Base-by-base conservation (phyloP, 192 early-diverging fungal genomes). In the Phlyctochytrium bullatum region DNA sequence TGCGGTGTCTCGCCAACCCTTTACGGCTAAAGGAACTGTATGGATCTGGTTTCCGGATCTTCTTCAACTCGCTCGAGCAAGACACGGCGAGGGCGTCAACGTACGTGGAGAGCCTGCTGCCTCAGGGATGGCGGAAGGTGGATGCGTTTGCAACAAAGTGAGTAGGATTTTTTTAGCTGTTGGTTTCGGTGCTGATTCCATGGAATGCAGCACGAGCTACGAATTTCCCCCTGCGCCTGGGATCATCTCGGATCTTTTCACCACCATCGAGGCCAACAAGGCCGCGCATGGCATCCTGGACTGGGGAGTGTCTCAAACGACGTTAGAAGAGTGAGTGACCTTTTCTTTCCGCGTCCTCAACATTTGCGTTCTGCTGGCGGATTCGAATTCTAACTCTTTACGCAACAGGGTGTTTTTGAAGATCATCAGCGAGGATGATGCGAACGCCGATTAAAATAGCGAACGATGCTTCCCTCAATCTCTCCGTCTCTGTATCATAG, bases 281-380 rank as follows among this genome's bases (percentile, higher is more conserved):
- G 62, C 10, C 24, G 36, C 3, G 51, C 20, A 10, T 52, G 62
- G 62, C 12, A 71, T 71, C n/a, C 27, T 34, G 20, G 69, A 71
- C 36, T 71, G 69, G 69, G 54, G 33, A 4, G 27, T 71, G 30
- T 57, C n/a, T 28, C 69, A 71, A 59, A 59, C 69, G 25, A 64
- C 69, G 14, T 34, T 71, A 52, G 69, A 71, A 10, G 63, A 59
- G 30, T n/a, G n/a, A n/a, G n/a, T n/a, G n/a, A n/a, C n/a, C n/a
- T n/a, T n/a, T n/a, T n/a, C n/a, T n/a, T n/a, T n/a, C n/a, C n/a
- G 86, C 88, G 20, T 88, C 88, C 68, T 76, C 89, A 69, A 73
- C n/a, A n/a, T n/a, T n/a, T n/a, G n/a, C n/a, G n/a, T n/a, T n/a
- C n/a, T n/a, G n/a, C n/a, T n/a, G n/a, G n/a, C n/a, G n/a, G n/a